Evolutionary conservation across 192 early-diverging fungal species (phyloP).

Genomic region (Entrophospora sp.): DNA sequence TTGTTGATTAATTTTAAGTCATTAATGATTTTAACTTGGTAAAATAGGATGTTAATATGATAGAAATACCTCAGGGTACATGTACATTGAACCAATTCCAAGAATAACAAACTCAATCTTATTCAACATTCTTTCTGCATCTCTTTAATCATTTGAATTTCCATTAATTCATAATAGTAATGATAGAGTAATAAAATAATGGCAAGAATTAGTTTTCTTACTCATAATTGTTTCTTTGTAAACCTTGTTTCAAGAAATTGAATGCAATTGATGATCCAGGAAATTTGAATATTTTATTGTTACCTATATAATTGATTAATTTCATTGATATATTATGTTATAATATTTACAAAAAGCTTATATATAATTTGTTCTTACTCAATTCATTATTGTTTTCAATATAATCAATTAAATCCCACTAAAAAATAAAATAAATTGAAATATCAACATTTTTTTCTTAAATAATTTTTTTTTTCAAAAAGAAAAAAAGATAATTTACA

Average conservation of each 20-base stretch:
- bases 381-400: too few relatives aligned
- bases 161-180: too few relatives aligned
- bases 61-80: conserved; percentile 11
- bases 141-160: neutral
- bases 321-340: too few relatives aligned
- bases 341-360: too few relatives aligned
- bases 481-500: neutral
- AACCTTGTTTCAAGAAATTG: neutral
- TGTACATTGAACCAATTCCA: neutral
- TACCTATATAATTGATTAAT: too few relatives aligned
- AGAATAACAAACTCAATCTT: neutral
- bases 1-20: too few relatives aligned
- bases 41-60: too few relatives aligned
- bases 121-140: neutral
- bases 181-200: neutral
- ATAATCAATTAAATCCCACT: too few relatives aligned
- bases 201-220: neutral
- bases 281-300: neutral
- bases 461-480: neutral
- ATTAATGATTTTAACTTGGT: too few relatives aligned
- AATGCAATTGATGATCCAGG: neutral
- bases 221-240: neutral
- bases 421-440: too few relatives aligned
- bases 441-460: too few relatives aligned
- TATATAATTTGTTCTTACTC: too few relatives aligned